Conservation (phyloP, 768 basidiomycete genomes). For the Hypholoma fasciculare region DNA sequence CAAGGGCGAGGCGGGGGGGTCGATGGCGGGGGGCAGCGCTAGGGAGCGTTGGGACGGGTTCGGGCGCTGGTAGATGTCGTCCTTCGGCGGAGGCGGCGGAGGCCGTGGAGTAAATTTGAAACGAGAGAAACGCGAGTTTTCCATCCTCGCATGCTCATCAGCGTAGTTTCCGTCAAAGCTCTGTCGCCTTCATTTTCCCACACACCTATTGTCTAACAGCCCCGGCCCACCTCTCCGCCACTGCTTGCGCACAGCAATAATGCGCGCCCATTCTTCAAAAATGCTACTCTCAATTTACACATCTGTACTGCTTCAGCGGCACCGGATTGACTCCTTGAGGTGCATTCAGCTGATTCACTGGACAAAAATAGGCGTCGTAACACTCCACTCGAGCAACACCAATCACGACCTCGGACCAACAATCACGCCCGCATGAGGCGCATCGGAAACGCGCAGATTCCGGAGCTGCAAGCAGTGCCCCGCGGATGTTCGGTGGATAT, state of each 20-base stretch:
- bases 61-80: slow-evolving; percentile 51
- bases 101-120: slow-evolving; percentile 31
- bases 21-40: slow-evolving; percentile 2
- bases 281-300: not conserved
- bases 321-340: not conserved
- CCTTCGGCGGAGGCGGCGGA: slow-evolving; percentile 68
- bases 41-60: slow-evolving; percentile 39
- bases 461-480: not conserved
- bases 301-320: not conserved
- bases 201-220: not conserved
- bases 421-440: no score
- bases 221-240: not conserved
- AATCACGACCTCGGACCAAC: no score
- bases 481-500: not conserved
- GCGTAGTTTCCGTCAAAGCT: slow-evolving; percentile 2
- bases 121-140: slow-evolving; percentile 15
- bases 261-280: not conserved
- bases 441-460: no score
- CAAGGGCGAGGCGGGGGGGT: slow-evolving; percentile 41
- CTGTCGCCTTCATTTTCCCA: not conserved
- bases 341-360: not conserved
- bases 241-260: not conserved
- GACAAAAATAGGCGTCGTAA: not conserved
- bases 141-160: slow-evolving; percentile 9
- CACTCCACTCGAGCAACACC: not conserved